phyloP scores from a whole-genome alignment of 257 asterid genomes.

The Parsonsia alboflavescens region DNA sequence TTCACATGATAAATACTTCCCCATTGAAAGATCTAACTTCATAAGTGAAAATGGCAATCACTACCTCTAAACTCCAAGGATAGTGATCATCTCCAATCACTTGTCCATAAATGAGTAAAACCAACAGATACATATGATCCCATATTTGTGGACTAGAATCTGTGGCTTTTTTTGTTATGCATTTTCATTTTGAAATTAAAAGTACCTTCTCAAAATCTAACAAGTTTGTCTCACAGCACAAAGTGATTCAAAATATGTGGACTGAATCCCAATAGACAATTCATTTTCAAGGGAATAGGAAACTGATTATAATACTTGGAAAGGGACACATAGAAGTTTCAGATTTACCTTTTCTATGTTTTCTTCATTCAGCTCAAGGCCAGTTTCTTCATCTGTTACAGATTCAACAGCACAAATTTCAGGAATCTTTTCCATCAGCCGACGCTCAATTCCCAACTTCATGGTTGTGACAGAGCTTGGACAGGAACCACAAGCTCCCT shows the following conservation, averaged over 20 bases:
- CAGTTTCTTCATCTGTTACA: constrained; percentile 91
- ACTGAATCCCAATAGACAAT: neutral
- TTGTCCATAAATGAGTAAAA: neutral
- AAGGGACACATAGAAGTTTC: neutral
- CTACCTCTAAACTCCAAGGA: neutral
- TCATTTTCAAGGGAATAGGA: neutral
- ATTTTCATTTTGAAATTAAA: too few relatives aligned
- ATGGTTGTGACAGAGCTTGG: constrained; percentile 81
- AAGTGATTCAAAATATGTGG: too few relatives aligned
- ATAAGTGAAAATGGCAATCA: neutral
- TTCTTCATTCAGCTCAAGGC: constrained; percentile 87
- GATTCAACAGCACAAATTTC: constrained; percentile 90
- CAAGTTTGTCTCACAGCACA: too few relatives aligned
- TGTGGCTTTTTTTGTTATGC: too few relatives aligned
- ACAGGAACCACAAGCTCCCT: constrained; percentile 99
- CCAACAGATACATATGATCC: neutral
- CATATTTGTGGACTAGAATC: too few relatives aligned
- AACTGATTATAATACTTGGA: neutral
- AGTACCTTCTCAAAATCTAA: too few relatives aligned
- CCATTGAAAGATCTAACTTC: neutral
- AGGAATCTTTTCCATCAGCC: constrained; percentile 90
- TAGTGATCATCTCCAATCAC: neutral
- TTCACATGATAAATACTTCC: neutral
- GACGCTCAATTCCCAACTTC: constrained; percentile 97
- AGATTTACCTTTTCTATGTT: constrained; percentile 82